Conservation (phyloP, 345 rosid genomes). For the Mangifera indica region DNA sequence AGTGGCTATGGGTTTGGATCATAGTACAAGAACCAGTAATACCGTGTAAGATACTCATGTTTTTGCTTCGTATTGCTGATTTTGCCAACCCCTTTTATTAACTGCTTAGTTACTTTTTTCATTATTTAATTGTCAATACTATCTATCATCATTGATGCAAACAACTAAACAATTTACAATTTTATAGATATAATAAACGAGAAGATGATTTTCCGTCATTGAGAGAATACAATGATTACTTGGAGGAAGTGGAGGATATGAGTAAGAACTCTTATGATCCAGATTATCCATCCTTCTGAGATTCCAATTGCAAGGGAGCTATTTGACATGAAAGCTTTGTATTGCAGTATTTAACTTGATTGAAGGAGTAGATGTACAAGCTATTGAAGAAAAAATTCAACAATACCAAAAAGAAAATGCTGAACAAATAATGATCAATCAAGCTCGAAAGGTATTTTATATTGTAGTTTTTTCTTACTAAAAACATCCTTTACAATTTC, state of each 20-base stretch:
- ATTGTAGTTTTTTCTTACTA: not conserved
- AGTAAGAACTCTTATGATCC: slow-evolving; percentile 47
- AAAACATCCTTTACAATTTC: not conserved
- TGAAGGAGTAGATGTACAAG: slow-evolving; percentile 72
- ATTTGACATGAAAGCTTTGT: slow-evolving; percentile 11
- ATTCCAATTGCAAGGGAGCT: not conserved
- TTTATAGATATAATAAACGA: slow-evolving; percentile 74
- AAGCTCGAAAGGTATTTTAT: slow-evolving; percentile 68
- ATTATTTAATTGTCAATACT: not conserved
- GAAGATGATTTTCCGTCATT: slow-evolving; percentile 82
- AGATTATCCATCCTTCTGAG: slow-evolving; percentile 14
- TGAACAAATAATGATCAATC: slow-evolving; percentile 81
- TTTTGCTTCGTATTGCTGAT: not conserved
- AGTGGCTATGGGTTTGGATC: not conserved
- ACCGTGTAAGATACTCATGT: too few relatives aligned
- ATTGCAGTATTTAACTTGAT: slow-evolving; percentile 64
- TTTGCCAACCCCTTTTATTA: not conserved
- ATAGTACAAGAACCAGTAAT: not conserved
- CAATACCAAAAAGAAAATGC: slow-evolving; percentile 80
- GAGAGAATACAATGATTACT: slow-evolving; percentile 84
- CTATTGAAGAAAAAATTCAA: slow-evolving; percentile 69
- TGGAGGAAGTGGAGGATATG: slow-evolving; percentile 97
- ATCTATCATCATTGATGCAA: not conserved
- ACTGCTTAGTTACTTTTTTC: not conserved
- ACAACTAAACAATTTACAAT: not conserved